A percentile compares a stretch with the other conserved stretches of the same genome.
Conservation (phyloP, 2,329 filamentous ascomycete genomes). For the Aspergillus sp. region DNA sequence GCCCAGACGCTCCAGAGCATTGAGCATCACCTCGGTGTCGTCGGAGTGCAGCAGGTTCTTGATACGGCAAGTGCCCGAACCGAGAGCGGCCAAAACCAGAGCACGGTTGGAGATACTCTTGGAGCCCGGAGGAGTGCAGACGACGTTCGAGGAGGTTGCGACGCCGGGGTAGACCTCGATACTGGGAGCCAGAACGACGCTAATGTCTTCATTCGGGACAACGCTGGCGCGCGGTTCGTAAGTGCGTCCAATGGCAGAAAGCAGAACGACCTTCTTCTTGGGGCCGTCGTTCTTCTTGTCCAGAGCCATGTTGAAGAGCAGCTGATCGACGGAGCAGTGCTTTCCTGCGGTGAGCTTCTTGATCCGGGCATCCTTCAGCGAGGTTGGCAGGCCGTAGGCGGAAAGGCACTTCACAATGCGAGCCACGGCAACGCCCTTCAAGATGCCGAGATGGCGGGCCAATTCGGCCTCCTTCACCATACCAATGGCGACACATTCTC, state of each 20-base stretch:
- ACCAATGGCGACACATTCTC: constrained; percentile 92
- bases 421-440: constrained; percentile 84
- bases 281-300: constrained; percentile 98
- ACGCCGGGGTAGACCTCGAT: constrained; percentile 74
- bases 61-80: constrained; percentile 80
- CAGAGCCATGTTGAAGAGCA: constrained; percentile 92
- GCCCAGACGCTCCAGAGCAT: constrained; percentile 79
- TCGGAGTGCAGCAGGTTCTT: constrained; percentile 94
- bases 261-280: constrained; percentile 92
- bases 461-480: constrained; percentile 98
- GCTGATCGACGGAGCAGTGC: constrained; percentile 78
- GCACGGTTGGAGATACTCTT: constrained; percentile 98
- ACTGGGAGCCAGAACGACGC: constrained; percentile 77
- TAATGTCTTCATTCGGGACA: constrained; percentile 82
- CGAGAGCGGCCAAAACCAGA: constrained; percentile 88
- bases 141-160: constrained; percentile 64
- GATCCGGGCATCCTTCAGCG: constrained; percentile 79
- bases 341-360: constrained; percentile 82
- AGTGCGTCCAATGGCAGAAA: constrained; percentile 86
- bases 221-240: constrained; percentile 84
- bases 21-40: constrained; percentile 95
- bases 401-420: constrained; percentile 89
- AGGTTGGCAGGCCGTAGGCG: constrained; percentile 88
- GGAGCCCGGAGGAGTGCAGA: constrained; percentile 86
- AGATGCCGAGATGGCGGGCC: constrained; percentile 80